phyloP scores from a whole-genome alignment of 257 asterid genomes.

The Nicotiana noctiflora region DNA sequence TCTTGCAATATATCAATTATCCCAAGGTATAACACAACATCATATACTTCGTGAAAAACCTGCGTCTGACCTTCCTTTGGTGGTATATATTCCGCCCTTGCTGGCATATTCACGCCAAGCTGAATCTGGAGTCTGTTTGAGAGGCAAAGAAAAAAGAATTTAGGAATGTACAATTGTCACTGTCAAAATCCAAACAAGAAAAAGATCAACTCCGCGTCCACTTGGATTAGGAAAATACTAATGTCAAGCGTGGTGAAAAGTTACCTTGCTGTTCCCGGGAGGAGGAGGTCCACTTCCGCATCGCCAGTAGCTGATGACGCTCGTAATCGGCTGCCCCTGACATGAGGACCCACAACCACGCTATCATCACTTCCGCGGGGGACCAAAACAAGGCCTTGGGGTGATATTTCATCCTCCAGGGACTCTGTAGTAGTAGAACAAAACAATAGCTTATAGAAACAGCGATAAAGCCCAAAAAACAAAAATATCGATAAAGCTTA shows the following conservation, averaged over 20 bases:
- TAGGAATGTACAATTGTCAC: neutral
- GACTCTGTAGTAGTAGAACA: constrained; percentile 37
- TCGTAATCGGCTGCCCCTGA: constrained; percentile 83
- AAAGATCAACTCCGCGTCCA: neutral
- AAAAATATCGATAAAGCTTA: neutral
- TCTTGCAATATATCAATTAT: constrained; percentile 95
- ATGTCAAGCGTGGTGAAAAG: neutral
- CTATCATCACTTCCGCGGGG: constrained; percentile 72
- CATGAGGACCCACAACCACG: constrained; percentile 74
- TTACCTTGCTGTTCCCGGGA: constrained; percentile 97
- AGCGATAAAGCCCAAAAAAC: neutral
- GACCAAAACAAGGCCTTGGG: constrained; percentile 89
- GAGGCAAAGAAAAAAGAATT: neutral
- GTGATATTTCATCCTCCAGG: constrained; percentile 82
- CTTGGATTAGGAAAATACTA: neutral
- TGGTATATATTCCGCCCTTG: constrained; percentile 81
- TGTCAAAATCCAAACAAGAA: neutral
- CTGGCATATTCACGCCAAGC: constrained; percentile 98
- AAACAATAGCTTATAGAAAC: constrained; percentile 9
- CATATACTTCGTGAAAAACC: constrained; percentile 80
- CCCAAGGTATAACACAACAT: constrained; percentile 83
- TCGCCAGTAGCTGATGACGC: constrained; percentile 84
- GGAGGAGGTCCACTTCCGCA: constrained; percentile 96
- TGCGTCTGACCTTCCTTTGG: constrained; percentile 28
- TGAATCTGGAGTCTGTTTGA: constrained; percentile 84